Base-by-base conservation (phyloP, 441 rosid genomes). In the Hura crepitans region DNA sequence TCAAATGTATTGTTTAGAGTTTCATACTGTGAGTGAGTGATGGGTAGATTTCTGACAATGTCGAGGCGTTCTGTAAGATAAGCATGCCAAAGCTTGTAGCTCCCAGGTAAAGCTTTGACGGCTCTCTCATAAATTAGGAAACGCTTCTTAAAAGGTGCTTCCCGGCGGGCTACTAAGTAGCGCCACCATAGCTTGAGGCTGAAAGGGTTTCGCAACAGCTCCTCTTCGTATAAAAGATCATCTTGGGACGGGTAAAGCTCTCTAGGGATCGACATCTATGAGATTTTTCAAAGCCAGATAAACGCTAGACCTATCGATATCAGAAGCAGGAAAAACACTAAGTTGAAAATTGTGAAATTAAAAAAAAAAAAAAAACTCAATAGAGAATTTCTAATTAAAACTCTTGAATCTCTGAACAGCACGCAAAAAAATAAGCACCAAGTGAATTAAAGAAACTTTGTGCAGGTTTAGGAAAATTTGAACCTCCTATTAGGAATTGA, bases 111-210 rank as follows among this genome's bases (percentile, higher is more conserved):
- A 10, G 97, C 91, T 72, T 84, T 95, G 0, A 94, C 71, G 6
- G 97, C 91, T 51, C 99, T 80, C 83, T 94, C 99, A 65, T 92
- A 94, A 54, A 94, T 86, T 2, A 90, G 65, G 73, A 84, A 85
- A 2, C 97, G 87, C 62, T 92, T 89, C 77, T 77, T 81, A 72
- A 89, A 86, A 0, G 94, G 91, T 28, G 90, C 75, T 0, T 85
- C 94, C 6, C 93, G 78, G 59, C 87, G 84, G 0, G 97, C 96
- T 5, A 86, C 81, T 30, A 94, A 47, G 72, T 92, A 94, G 4
- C 99, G 87, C 99, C 99, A 92, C 99, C 99, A 92, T 0, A 90
- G 89, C 80, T 90, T 90, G 12, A 91, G 78, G 74, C 91, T 85
- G 57, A 90, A 90, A 0, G 96, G 93, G 65, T 92, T 92, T 2